Percentiles rank a stretch among this genome's conserved stretches.
These are phyloP conservation scores for Plasmodium yoelii DNA, from an alignment of 169 alveolate genomes.

Conservation along the genomic window DNA sequence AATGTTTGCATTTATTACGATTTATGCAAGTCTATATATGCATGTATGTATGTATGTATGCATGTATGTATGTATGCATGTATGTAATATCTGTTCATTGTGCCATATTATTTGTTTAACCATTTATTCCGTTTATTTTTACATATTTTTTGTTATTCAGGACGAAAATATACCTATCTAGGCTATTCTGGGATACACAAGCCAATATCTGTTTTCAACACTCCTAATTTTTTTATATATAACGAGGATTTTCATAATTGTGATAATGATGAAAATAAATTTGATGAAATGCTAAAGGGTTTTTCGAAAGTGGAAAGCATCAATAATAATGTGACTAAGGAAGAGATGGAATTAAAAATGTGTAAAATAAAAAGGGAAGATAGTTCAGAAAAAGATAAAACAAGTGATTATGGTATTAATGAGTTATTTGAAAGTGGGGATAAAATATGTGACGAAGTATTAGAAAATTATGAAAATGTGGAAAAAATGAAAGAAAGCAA, in stretches of 20 bases:
- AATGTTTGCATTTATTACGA: neutral
- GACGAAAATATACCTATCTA: conserved; percentile 68
- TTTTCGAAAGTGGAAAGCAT: conserved; percentile 9
- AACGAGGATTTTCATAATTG: conserved; percentile 60
- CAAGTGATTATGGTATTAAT: neutral
- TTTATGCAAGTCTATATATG: neutral
- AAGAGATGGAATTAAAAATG: neutral
- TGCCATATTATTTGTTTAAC: neutral
- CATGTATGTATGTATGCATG: neutral
- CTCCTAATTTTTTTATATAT: conserved; percentile 58
- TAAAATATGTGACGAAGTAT: neutral
- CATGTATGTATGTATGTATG: neutral
- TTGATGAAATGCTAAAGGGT: conserved; percentile 9
- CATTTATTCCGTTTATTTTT: neutral
- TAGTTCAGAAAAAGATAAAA: neutral
- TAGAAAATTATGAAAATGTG: neutral
- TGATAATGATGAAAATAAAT: conserved; percentile 9
- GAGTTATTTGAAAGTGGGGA: neutral
- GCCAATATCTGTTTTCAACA: conserved; percentile 30
- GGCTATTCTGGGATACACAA: conserved; percentile 57
- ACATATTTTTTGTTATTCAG: conserved; percentile 13
- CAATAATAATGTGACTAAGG: neutral
- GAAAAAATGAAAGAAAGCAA: conserved; percentile 2
- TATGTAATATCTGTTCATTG: neutral
- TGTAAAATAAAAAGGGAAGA: neutral